A percentile compares a stretch with the other conserved stretches of the same genome.
Evolutionary conservation across 2,329 filamentous ascomycete genomes (phyloP).

Genomic region (Coniochaeta hoffmannii): DNA sequence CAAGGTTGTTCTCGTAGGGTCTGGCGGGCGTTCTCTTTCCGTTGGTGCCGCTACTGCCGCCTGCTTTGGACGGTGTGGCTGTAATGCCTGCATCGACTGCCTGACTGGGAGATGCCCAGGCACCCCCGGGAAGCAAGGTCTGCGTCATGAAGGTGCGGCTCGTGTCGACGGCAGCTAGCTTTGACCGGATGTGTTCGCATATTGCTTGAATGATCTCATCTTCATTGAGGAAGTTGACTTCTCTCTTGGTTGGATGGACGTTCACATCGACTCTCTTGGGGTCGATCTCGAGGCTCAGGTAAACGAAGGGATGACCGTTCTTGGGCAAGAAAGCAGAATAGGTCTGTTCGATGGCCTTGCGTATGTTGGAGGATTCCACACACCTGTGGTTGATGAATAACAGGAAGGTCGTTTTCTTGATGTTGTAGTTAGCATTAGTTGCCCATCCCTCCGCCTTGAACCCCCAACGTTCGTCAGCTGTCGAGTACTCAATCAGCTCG

Average conservation of each 20-base stretch:
- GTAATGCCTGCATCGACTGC: constrained; percentile 10
- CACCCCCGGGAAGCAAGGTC: constrained; percentile 69
- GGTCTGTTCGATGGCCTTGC: constrained; percentile 84
- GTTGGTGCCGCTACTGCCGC: constrained; percentile 28
- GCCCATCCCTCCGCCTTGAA: constrained; percentile 76
- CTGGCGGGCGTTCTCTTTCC: constrained; percentile 33
- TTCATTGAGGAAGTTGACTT: constrained; percentile 96
- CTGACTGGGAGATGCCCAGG: constrained; percentile 20
- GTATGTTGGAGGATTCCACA: constrained; percentile 82
- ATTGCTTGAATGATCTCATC: constrained; percentile 89
- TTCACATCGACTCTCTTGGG: constrained; percentile 93
- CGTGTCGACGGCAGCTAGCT: constrained; percentile 80
- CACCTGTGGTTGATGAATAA: constrained; percentile 96
- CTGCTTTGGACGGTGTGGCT: constrained; percentile 24
- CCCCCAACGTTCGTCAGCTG: constrained; percentile 69
- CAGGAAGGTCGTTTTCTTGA: constrained; percentile 80
- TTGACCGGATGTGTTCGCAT: constrained; percentile 69
- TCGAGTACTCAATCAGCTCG: constrained; percentile 72
- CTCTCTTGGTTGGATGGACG: constrained; percentile 91
- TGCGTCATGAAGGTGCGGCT: constrained; percentile 94
- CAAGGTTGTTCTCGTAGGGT: constrained; percentile 77
- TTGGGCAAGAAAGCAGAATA: constrained; percentile 87
- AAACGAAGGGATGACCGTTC: constrained; percentile 87
- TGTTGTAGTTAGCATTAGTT: constrained; percentile 90
- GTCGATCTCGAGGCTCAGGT: constrained; percentile 87